Conservation (phyloP, 257 asterid genomes). For the Solanum medicagineum region DNA sequence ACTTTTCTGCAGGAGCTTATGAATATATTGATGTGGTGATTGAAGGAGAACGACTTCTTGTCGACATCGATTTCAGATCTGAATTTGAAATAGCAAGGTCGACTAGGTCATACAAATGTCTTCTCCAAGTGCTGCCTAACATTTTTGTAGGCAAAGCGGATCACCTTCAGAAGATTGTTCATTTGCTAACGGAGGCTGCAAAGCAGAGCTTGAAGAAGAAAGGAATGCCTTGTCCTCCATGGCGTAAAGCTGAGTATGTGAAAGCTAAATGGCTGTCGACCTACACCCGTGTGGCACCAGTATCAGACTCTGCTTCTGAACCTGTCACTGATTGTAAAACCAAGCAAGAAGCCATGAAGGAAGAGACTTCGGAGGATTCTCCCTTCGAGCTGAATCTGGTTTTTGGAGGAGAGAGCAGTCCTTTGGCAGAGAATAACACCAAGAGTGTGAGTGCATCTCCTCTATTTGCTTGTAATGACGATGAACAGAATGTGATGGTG, state of each 20-base stretch:
- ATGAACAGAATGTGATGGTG: background rate
- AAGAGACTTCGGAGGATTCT: background rate
- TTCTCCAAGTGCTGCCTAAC: slow-evolving; percentile 60
- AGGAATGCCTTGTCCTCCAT: slow-evolving; percentile 87
- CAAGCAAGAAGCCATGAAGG: background rate
- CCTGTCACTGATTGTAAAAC: background rate
- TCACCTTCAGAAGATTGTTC: slow-evolving; percentile 62
- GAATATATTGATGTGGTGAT: slow-evolving; percentile 63
- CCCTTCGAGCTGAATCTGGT: slow-evolving; percentile 3
- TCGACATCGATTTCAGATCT: slow-evolving; percentile 79
- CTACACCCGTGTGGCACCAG: slow-evolving; percentile 19
- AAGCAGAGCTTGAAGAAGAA: slow-evolving; percentile 72
- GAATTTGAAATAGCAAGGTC: slow-evolving; percentile 92
- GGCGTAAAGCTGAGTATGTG: slow-evolving; percentile 76
- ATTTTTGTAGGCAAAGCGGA: slow-evolving; percentile 62
- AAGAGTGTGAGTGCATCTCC: background rate
- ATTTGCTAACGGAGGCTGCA: slow-evolving; percentile 56
- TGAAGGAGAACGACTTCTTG: slow-evolving; percentile 45
- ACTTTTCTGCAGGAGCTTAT: slow-evolving; percentile 41
- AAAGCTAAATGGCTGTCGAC: slow-evolving; percentile 85
- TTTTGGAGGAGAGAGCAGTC: slow-evolving; percentile 12
- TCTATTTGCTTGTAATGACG: background rate
- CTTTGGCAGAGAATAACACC: background rate
- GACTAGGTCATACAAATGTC: slow-evolving; percentile 45
- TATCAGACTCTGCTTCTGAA: background rate